phyloP scores from a whole-genome alignment of 371 early-diverging fungal species.

The Agmasoma carcini region DNA sequence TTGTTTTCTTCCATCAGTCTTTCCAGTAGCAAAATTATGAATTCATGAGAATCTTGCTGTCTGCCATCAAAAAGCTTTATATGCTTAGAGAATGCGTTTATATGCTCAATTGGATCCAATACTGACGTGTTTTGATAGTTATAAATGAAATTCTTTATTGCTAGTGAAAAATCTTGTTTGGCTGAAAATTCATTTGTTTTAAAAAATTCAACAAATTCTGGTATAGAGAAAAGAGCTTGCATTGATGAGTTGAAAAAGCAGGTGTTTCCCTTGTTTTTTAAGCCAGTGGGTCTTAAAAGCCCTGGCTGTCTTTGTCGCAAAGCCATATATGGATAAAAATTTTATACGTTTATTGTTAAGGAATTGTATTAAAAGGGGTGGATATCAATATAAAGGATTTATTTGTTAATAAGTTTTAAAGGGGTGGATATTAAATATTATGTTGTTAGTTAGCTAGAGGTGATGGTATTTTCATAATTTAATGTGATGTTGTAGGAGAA shows the following conservation, averaged over 20 bases:
- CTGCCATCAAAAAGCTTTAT: conserved; percentile 44
- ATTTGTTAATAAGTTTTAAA: too few species aligned
- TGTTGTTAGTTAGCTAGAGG: too few species aligned
- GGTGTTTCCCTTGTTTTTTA: conserved; percentile 41
- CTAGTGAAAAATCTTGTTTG: conserved; percentile 25
- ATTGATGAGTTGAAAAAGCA: conserved; percentile 51
- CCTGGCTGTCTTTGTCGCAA: too few species aligned
- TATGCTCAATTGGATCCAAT: conserved; percentile 33
- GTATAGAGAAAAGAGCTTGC: conserved; percentile 37
- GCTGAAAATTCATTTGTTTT: conserved; percentile 8
- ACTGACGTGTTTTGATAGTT: conserved; percentile 16
- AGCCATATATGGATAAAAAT: too few species aligned
- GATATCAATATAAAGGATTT: too few species aligned
- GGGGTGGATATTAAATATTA: neutral
- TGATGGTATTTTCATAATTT: too few species aligned
- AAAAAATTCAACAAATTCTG: conserved; percentile 24
- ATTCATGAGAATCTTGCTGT: conserved; percentile 48
- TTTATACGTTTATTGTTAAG: too few species aligned
- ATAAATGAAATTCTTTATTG: conserved; percentile 37
- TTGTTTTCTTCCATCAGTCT: conserved; percentile 27
- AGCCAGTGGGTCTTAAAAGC: conserved; percentile 21
- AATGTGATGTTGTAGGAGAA: too few species aligned
- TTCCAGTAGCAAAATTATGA: conserved; percentile 30
- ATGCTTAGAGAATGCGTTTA: conserved; percentile 12
- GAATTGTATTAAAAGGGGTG: too few species aligned